Evolutionary conservation across 345 rosid species (phyloP).

Genomic region (Salix koriyanagi): DNA sequence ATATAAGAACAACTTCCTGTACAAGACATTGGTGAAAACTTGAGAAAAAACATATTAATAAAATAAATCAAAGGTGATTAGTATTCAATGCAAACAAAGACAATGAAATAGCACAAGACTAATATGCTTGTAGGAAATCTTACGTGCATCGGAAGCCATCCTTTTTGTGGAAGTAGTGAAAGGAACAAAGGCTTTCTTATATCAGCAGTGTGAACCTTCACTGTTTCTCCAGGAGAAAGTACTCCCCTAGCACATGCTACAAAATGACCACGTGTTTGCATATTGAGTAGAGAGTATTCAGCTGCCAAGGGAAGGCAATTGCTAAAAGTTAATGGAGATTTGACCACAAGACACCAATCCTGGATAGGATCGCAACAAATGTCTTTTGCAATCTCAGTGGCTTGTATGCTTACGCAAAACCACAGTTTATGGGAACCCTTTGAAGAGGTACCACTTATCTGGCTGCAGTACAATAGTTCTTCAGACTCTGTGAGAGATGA

Average conservation of each 20-base stretch:
- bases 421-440: conserved; percentile 48
- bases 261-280: conserved; percentile 60
- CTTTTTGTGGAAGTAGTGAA: conserved; percentile 75
- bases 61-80: neutral
- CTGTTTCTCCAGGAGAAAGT: conserved; percentile 59
- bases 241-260: conserved; percentile 61
- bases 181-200: conserved; percentile 64
- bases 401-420: conserved; percentile 78
- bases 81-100: neutral
- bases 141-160: conserved; percentile 83
- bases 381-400: conserved; percentile 79
- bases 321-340: conserved; percentile 73
- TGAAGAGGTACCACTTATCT: conserved; percentile 57
- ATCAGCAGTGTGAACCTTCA: conserved; percentile 70
- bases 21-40: conserved; percentile 13
- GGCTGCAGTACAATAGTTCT: conserved; percentile 65
- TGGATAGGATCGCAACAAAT: conserved; percentile 67
- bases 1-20: conserved; percentile 86
- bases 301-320: conserved; percentile 82
- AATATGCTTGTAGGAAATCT: conserved; percentile 19
- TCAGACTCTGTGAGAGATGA: conserved; percentile 67
- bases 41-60: neutral
- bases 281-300: conserved; percentile 75
- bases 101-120: neutral
- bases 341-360: conserved; percentile 84